These are phyloP conservation scores for Sporobolomyces roseus DNA, from an alignment of 768 basidiomycete species.

Conservation along the genomic window DNA sequence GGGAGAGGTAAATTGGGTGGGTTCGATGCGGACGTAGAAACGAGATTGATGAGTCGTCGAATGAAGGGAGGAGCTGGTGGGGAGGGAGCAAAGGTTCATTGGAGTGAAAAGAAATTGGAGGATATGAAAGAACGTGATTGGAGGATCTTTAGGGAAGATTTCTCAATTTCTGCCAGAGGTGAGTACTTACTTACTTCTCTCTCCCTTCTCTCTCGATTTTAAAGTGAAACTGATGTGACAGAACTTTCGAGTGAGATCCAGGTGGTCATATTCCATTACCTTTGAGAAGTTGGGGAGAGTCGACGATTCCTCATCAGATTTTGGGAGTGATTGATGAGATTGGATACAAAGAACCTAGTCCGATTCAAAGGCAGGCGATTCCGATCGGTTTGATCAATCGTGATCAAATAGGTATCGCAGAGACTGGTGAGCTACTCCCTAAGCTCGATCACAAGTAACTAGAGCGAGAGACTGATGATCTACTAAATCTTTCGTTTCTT, in stretches of 20 bases:
- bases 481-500: not conserved
- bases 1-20: constrained; percentile 21
- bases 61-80: constrained; percentile 78
- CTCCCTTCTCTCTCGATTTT: constrained; percentile 5
- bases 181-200: constrained; percentile 40
- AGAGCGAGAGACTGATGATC: not conserved
- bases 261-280: constrained; percentile 93
- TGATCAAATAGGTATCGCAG: constrained; percentile 96
- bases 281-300: constrained; percentile 86
- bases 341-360: constrained; percentile 94
- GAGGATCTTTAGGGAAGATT: constrained; percentile 98
- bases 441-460: not conserved
- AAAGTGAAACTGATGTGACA: no score
- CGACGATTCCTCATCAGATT: constrained; percentile 70
- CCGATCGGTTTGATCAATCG: constrained; percentile 96
- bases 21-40: constrained; percentile 36
- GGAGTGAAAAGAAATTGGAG: constrained; percentile 85
- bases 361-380: constrained; percentile 97
- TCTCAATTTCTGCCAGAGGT: constrained; percentile 91
- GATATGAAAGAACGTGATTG: constrained; percentile 99
- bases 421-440: constrained; percentile 64
- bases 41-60: constrained; percentile 61
- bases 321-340: constrained; percentile 80
- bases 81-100: constrained; percentile 58
- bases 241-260: no score